Conservation (phyloP, 2,329 filamentous ascomycete genomes). For the Epichloe coenophiala region DNA sequence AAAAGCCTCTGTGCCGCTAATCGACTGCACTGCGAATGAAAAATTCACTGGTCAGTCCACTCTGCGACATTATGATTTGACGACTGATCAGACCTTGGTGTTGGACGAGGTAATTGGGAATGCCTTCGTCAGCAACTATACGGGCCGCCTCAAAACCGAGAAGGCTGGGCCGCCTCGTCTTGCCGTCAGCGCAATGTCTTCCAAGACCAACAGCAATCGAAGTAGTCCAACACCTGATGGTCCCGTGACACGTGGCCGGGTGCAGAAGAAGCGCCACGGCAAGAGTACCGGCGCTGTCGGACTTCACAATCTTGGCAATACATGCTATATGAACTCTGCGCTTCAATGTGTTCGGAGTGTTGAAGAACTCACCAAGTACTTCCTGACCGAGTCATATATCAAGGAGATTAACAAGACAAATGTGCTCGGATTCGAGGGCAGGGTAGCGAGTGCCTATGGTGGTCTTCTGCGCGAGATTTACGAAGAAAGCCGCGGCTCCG, state of each 20-base stretch:
- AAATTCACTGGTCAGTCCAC: slow-evolving; percentile 67
- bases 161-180: slow-evolving; percentile 22
- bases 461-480: slow-evolving; percentile 68
- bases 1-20: slow-evolving; percentile 12
- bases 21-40: slow-evolving; percentile 56
- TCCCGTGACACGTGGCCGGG: slow-evolving; percentile 56
- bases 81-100: slow-evolving; percentile 64
- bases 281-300: slow-evolving; percentile 66
- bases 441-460: slow-evolving; percentile 76
- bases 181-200: slow-evolving; percentile 14
- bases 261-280: slow-evolving; percentile 55
- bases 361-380: slow-evolving; percentile 86
- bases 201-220: slow-evolving; percentile 39
- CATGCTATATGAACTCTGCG: slow-evolving; percentile 98
- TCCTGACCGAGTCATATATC: slow-evolving; percentile 61
- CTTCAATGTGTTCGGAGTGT: slow-evolving; percentile 89
- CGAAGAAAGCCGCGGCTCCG: slow-evolving; percentile 51
- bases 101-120: slow-evolving; percentile 65
- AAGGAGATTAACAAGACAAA: slow-evolving; percentile 76
- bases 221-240: slow-evolving; percentile 52
- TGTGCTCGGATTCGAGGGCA: slow-evolving; percentile 70
- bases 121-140: slow-evolving; percentile 41
- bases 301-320: slow-evolving; percentile 84
- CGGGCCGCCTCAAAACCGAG: slow-evolving; percentile 19
- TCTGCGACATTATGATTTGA: slow-evolving; percentile 52